Base-by-base conservation (phyloP, 148 eudicot genomes). In the Amaranthus palmeri region DNA sequence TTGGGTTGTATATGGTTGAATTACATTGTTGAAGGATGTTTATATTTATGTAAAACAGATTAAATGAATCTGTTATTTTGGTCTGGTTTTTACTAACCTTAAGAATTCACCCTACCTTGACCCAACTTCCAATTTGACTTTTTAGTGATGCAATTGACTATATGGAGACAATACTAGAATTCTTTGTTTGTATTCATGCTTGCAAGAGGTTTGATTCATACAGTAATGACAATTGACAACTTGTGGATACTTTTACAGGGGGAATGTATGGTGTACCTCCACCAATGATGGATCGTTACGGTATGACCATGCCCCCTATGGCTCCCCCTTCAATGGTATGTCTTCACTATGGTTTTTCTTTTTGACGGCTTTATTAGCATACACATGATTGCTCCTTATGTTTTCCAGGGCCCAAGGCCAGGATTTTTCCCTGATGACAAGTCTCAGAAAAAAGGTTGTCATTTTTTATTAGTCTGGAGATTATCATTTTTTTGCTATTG, bases 381-480 rank as follows among this genome's bases (percentile, higher is more conserved):
- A 25, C 1, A 25, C 36, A 25, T 25, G 36, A 25, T 25, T 25
- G 36, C 36, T 25, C 1, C 36, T 25, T 25, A 25, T 25, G 36
- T 25, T 48, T 44, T 75, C 71, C 86, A 95, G 99, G 97, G 86
- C 7, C 92, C 88, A 72, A 84, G 96, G 72, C 93, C 91, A 51
- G 97, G 86, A 47, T 90, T 83, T 75, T 88, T 82, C 65, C 81
- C 83, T 1, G 96, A 92, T 47, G 96, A 90, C 43, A 84, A 72
- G 15, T 62, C 86, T 64, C 92, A 81, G 76, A 83, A 83, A 75
- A 90, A 82, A 81, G 92, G 92, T 89, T 66, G 15, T 18, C 52
- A 56, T 72, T 48, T 41, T 54, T 74, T 1, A 25, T 25, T 25
- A 25, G 36, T 25, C 36, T 25, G 2, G 47, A 48, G 64, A 15